Percentiles rank a stretch among this genome's conserved stretches.
Evolutionary conservation across 768 basidiomycete genomes (phyloP).

Genomic region (Amanita phalloides): DNA sequence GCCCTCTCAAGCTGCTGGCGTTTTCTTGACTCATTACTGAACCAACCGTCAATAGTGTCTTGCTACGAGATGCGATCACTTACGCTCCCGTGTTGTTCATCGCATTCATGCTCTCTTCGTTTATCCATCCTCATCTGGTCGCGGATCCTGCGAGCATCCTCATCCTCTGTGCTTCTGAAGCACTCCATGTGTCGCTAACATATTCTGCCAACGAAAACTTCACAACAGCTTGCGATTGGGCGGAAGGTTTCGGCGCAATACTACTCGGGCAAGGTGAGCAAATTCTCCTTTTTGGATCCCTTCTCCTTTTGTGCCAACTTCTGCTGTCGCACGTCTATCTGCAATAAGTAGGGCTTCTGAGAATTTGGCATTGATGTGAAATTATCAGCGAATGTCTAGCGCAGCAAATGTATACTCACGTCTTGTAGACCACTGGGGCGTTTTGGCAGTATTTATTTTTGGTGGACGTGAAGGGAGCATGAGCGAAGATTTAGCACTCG

Average conservation of each 20-base stretch:
- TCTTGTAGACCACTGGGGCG: slow-evolving; percentile 98
- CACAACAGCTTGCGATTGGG: slow-evolving; percentile 58
- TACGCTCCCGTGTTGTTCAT: slow-evolving; percentile 86
- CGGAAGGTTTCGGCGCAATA: slow-evolving; percentile 55
- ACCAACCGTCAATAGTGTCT: background rate
- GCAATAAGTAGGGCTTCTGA: slow-evolving; percentile 94
- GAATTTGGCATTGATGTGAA: slow-evolving; percentile 98
- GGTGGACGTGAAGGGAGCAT: slow-evolving; percentile 37
- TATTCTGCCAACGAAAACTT: slow-evolving; percentile 76
- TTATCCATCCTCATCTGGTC: slow-evolving; percentile 91
- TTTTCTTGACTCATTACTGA: slow-evolving; percentile 51
- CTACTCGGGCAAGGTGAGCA: slow-evolving; percentile 91
- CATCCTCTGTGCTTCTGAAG: slow-evolving; percentile 56
- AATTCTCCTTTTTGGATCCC: slow-evolving; percentile 90
- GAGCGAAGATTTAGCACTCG: slow-evolving; percentile 32
- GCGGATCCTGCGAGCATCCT: slow-evolving; percentile 76
- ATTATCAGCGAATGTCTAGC: background rate
- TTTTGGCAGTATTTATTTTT: no score
- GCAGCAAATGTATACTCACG: slow-evolving; percentile 35
- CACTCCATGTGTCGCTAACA: slow-evolving; percentile 65
- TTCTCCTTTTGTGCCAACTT: slow-evolving; percentile 99
- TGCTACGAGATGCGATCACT: slow-evolving; percentile 14
- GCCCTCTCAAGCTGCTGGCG: slow-evolving; percentile 61
- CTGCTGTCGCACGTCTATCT: slow-evolving; percentile 96
- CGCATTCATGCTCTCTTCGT: slow-evolving; percentile 86